Evolutionary conservation across 2,329 filamentous ascomycete genomes (phyloP).

Genomic region (Balansia obtecta): DNA sequence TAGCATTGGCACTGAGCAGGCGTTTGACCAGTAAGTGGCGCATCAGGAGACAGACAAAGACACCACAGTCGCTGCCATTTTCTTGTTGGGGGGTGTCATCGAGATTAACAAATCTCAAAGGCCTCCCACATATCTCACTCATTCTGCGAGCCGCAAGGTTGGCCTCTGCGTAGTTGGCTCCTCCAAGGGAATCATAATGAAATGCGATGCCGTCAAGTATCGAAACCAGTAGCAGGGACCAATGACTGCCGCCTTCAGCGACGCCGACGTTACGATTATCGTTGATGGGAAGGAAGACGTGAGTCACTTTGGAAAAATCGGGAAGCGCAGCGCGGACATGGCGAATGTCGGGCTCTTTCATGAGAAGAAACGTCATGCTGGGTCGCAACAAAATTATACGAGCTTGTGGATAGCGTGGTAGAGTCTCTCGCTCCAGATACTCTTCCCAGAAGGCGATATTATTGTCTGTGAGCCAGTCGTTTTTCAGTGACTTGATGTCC

Average conservation of each 20-base stretch:
- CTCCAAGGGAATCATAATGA: slow-evolving; percentile 83
- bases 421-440: slow-evolving; percentile 82
- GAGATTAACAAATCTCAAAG: slow-evolving; percentile 66
- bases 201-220: slow-evolving; percentile 84
- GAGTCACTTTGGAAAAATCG: slow-evolving; percentile 67
- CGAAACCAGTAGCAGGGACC: slow-evolving; percentile 84
- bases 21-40: slow-evolving; percentile 79
- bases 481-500: slow-evolving; percentile 76
- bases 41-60: slow-evolving; percentile 94
- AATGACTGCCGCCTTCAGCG: slow-evolving; percentile 87
- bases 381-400: slow-evolving; percentile 85
- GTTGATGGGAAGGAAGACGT: slow-evolving; percentile 93
- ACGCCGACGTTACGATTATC: slow-evolving; percentile 64
- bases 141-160: slow-evolving; percentile 57
- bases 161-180: slow-evolving; percentile 65
- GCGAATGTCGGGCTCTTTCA: slow-evolving; percentile 52
- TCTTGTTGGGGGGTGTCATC: slow-evolving; percentile 82
- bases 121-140: slow-evolving; percentile 50
- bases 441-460: slow-evolving; percentile 98
- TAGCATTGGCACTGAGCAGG: slow-evolving; percentile 64
- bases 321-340: slow-evolving; percentile 58
- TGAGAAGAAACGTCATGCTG: slow-evolving; percentile 83
- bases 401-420: slow-evolving; percentile 66
- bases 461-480: slow-evolving; percentile 96
- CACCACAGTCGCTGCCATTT: slow-evolving; percentile 86